Conservation (phyloP, 2,329 filamentous ascomycete genomes). For the Cladophialophora chaetospira region DNA sequence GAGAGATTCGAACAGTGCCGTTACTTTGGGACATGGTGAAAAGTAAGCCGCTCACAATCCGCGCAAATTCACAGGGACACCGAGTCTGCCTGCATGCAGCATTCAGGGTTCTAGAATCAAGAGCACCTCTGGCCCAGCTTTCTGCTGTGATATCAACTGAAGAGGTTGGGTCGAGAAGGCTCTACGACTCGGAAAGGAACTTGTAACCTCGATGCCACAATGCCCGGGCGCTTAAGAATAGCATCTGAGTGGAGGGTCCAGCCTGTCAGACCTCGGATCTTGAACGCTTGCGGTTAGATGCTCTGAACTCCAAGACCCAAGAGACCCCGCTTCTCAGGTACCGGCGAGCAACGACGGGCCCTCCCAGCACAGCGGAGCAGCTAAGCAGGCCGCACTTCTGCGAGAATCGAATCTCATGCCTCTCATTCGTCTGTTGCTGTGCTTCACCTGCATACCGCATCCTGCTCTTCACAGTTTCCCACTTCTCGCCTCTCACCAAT, state of each 20-base stretch:
- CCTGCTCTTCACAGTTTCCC: constrained; percentile 16
- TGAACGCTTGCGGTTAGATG: constrained; percentile 17
- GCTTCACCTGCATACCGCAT: constrained; percentile 26
- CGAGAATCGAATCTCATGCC: neutral
- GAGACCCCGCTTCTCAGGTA: constrained; percentile 6
- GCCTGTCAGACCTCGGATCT: neutral
- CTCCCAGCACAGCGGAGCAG: neutral
- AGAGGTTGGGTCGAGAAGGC: constrained; percentile 2
- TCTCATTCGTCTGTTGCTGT: constrained; percentile 23
- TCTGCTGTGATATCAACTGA: constrained; percentile 9
- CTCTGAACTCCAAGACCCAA: neutral
- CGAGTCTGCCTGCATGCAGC: neutral
- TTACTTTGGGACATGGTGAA: neutral
- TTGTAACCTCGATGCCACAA: neutral
- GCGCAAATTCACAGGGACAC: neutral
- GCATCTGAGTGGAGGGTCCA: constrained; percentile 15
- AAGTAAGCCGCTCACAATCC: neutral
- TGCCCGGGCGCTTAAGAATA: constrained; percentile 22
- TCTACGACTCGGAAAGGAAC: neutral
- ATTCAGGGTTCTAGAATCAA: neutral
- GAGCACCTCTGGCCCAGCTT: neutral
- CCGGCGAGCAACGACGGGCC: constrained; percentile 3
- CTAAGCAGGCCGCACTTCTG: neutral
- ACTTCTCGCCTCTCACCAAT: constrained; percentile 19
- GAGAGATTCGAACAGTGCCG: neutral